phyloP scores from a whole-genome alignment of 192 early-diverging fungal genomes.

The Backusella morwellensis region DNA sequence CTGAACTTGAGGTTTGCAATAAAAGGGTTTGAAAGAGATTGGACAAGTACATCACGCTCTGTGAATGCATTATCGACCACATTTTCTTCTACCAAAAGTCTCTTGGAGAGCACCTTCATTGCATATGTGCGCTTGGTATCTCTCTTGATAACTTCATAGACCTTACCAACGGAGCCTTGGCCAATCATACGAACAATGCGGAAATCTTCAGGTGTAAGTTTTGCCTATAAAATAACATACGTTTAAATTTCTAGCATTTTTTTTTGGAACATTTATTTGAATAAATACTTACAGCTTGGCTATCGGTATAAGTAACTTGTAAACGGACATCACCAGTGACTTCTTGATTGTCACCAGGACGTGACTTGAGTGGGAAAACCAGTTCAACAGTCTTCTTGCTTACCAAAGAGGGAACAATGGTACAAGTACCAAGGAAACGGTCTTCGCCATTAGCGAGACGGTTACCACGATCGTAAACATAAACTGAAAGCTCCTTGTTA shows the following conservation, averaged over 20 bases:
- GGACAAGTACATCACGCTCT: slow-evolving; percentile 75
- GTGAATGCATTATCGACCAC: slow-evolving; percentile 74
- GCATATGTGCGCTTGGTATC: slow-evolving; percentile 81
- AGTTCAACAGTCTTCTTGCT: slow-evolving; percentile 45
- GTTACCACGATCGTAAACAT: slow-evolving; percentile 41
- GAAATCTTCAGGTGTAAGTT: slow-evolving; percentile 52
- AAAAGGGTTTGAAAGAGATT: slow-evolving; percentile 63
- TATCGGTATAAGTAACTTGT: slow-evolving; percentile 38
- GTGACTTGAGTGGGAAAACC: slow-evolving; percentile 16
- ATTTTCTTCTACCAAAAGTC: slow-evolving; percentile 69
- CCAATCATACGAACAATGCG: slow-evolving; percentile 74
- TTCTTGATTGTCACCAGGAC: not conserved
- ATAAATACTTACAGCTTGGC: not conserved
- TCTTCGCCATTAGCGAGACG: slow-evolving; percentile 27
- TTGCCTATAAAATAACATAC: slow-evolving; percentile 26
- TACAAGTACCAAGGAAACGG: slow-evolving; percentile 42
- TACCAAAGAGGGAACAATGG: slow-evolving; percentile 39
- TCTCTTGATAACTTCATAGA: slow-evolving; percentile 75
- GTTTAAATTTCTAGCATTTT: not conserved
- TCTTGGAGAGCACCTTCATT: slow-evolving; percentile 80
- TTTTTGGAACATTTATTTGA: not conserved
- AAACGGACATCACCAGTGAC: slow-evolving; percentile 49
- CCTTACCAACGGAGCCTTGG: slow-evolving; percentile 80
- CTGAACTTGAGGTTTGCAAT: slow-evolving; percentile 75
- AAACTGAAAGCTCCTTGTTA: slow-evolving; percentile 33